Conservation (phyloP, 1,284 basidiomycete genomes). For the Trichosporon coremiiforme region DNA sequence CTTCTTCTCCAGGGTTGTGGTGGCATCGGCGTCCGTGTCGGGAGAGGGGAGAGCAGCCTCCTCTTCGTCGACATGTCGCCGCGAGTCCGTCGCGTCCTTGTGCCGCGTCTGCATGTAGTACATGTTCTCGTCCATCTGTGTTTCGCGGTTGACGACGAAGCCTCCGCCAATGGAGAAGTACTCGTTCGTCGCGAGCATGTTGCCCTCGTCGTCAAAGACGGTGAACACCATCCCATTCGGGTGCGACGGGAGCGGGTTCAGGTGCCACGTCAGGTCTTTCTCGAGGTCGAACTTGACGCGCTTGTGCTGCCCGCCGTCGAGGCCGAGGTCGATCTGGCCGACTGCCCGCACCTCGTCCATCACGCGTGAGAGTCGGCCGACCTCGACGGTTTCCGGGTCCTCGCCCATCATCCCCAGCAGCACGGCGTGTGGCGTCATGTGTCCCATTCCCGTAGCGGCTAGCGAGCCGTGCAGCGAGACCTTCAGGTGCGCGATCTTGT, state of each 20-base stretch:
- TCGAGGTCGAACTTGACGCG: slow-evolving; percentile 81
- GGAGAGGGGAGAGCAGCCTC: neutral
- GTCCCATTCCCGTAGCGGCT: slow-evolving; percentile 68
- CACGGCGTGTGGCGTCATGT: slow-evolving; percentile 92
- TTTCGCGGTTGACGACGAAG: slow-evolving; percentile 64
- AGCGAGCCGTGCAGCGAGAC: slow-evolving; percentile 70
- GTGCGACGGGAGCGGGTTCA: slow-evolving; percentile 52
- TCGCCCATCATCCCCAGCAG: slow-evolving; percentile 83
- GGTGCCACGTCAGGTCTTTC: slow-evolving; percentile 67
- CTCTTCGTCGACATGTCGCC: slow-evolving; percentile 65
- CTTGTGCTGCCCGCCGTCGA: slow-evolving; percentile 68
- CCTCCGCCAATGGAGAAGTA: slow-evolving; percentile 88
- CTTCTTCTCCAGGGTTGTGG: neutral
- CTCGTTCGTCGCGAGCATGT: slow-evolving; percentile 89
- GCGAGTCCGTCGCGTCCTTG: slow-evolving; percentile 70
- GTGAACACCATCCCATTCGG: slow-evolving; percentile 92
- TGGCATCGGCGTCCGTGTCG: neutral
- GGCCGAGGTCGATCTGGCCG: slow-evolving; percentile 50
- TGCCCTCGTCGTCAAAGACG: slow-evolving; percentile 76
- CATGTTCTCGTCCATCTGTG: slow-evolving; percentile 90
- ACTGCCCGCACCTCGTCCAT: slow-evolving; percentile 40
- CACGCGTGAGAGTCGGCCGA: slow-evolving; percentile 40
- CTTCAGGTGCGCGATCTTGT: slow-evolving; percentile 74
- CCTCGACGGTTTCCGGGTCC: slow-evolving; percentile 52
- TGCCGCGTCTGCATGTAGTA: slow-evolving; percentile 97